Evolutionary conservation across 345 rosid species (phyloP).

Genomic region (Gossypium herbaceum): DNA sequence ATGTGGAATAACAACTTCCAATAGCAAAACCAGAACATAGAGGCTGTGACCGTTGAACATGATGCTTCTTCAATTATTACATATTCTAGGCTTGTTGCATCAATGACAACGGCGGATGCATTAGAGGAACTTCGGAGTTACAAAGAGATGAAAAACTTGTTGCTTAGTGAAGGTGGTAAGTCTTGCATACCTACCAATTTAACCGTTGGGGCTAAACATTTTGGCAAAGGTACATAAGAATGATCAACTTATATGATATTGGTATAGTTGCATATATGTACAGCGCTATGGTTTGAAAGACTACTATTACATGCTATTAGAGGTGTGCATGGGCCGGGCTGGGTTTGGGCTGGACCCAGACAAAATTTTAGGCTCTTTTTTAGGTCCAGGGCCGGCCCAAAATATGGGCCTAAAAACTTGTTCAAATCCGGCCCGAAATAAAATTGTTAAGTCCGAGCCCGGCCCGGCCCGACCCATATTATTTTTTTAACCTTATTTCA

Average conservation of each 20-base stretch:
- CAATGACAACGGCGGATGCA: slow-evolving; percentile 88
- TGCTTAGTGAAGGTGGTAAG: slow-evolving; percentile 48
- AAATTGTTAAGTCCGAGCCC: too few relatives aligned
- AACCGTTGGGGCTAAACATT: slow-evolving; percentile 18
- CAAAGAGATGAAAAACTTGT: slow-evolving; percentile 56
- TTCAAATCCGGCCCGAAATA: too few relatives aligned
- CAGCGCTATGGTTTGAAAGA: slow-evolving; percentile 20
- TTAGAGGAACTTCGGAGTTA: slow-evolving; percentile 73
- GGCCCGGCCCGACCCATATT: too few relatives aligned
- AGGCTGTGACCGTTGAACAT: slow-evolving; percentile 26
- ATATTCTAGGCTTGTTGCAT: slow-evolving; percentile 43
- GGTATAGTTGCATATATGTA: slow-evolving; percentile 22
- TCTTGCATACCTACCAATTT: slow-evolving; percentile 21
- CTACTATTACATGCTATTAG: neutral
- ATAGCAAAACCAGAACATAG: slow-evolving; percentile 22
- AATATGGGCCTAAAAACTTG: too few relatives aligned
- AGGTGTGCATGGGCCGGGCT: too few relatives aligned
- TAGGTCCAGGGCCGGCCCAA: too few relatives aligned
- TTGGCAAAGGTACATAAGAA: slow-evolving; percentile 17
- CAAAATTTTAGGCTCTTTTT: too few relatives aligned
- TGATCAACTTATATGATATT: slow-evolving; percentile 2
- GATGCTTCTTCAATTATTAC: slow-evolving; percentile 32
- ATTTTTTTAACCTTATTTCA: too few relatives aligned
- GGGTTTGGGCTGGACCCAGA: too few relatives aligned
- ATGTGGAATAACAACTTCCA: slow-evolving; percentile 21